Evolutionary conservation across 345 rosid genomes (phyloP).

Genomic region (Lumnitzera littorea): DNA sequence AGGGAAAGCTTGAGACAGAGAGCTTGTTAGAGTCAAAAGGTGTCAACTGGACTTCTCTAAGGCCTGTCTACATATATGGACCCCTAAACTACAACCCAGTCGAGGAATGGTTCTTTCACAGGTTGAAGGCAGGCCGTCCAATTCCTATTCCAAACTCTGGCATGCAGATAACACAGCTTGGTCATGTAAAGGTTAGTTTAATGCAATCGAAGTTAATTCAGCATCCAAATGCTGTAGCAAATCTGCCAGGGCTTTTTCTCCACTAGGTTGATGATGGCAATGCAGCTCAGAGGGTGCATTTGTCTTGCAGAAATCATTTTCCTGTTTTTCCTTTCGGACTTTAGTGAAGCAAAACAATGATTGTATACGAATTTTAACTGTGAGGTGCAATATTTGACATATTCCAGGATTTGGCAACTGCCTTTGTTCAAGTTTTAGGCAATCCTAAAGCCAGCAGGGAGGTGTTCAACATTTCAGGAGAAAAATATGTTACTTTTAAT

Average conservation of each 20-base stretch:
- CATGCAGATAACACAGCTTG: constrained; percentile 75
- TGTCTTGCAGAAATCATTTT: too few relatives aligned
- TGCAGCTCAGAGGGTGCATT: too few relatives aligned
- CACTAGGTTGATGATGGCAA: too few relatives aligned
- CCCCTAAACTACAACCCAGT: constrained; percentile 97
- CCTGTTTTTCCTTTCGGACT: too few relatives aligned
- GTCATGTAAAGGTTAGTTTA: constrained; percentile 78
- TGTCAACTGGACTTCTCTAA: constrained; percentile 88
- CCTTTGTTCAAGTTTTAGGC: constrained; percentile 67
- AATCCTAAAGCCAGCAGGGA: constrained; percentile 82
- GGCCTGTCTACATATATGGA: constrained; percentile 95
- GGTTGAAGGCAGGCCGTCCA: constrained; percentile 90
- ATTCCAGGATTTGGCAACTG: constrained; percentile 79
- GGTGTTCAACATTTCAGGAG: constrained; percentile 91
- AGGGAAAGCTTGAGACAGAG: constrained; percentile 93
- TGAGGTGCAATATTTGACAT: constrained; percentile 10
- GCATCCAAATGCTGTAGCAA: constrained; percentile 10
- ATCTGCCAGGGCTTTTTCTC: background rate
- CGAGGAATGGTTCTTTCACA: constrained; percentile 98
- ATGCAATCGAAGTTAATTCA: background rate
- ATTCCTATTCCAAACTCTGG: constrained; percentile 90
- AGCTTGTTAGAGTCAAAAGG: constrained; percentile 49
- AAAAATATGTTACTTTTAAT: constrained; percentile 80
- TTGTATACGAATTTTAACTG: background rate
- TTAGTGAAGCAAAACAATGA: background rate